A percentile compares a stretch with the other conserved stretches of the same genome.
These are phyloP conservation scores for Aureobasidium subglaciale DNA, from an alignment of 2,329 filamentous ascomycete genomes.

Conservation along the genomic window DNA sequence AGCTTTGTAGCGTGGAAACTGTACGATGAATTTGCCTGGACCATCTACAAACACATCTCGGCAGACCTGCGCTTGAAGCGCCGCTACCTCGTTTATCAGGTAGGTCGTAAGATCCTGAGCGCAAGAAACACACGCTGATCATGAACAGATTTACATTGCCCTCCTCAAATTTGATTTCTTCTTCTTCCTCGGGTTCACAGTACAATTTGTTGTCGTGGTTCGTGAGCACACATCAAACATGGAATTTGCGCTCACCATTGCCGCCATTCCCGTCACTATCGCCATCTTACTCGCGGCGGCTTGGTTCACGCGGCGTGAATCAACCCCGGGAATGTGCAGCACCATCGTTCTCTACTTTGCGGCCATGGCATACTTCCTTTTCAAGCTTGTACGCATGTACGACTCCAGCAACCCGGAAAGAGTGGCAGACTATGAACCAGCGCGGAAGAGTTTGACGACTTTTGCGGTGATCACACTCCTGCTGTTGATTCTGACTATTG, in stretches of 20 bases:
- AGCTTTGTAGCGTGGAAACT: conserved; percentile 82
- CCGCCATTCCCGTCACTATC: conserved; percentile 86
- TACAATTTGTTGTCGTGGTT: conserved; percentile 94
- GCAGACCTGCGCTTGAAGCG: conserved; percentile 96
- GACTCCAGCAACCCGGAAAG: conserved; percentile 41
- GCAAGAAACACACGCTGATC: conserved; percentile 18
- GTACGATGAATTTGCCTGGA: conserved; percentile 98
- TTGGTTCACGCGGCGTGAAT: conserved; percentile 78
- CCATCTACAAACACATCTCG: conserved; percentile 98
- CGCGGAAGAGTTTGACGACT: conserved; percentile 77
- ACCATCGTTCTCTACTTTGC: conserved; percentile 82
- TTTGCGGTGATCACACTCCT: conserved; percentile 91
- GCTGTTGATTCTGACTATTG: conserved; percentile 80
- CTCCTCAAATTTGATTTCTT: conserved; percentile 99
- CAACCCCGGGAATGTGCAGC: conserved; percentile 64
- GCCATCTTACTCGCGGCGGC: conserved; percentile 78
- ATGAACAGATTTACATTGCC: conserved; percentile 80
- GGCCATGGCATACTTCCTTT: conserved; percentile 89
- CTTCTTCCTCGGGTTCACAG: conserved; percentile 98
- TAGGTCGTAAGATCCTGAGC: conserved; percentile 36
- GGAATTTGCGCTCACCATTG: conserved; percentile 81
- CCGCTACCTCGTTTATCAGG: conserved; percentile 93
- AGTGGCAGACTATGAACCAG: conserved; percentile 60
- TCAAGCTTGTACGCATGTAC: conserved; percentile 97
- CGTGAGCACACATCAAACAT: conserved; percentile 59